These are phyloP conservation scores for Geranomyces michiganensis DNA, from an alignment of 192 early-diverging fungal species.

Conservation along the genomic window DNA sequence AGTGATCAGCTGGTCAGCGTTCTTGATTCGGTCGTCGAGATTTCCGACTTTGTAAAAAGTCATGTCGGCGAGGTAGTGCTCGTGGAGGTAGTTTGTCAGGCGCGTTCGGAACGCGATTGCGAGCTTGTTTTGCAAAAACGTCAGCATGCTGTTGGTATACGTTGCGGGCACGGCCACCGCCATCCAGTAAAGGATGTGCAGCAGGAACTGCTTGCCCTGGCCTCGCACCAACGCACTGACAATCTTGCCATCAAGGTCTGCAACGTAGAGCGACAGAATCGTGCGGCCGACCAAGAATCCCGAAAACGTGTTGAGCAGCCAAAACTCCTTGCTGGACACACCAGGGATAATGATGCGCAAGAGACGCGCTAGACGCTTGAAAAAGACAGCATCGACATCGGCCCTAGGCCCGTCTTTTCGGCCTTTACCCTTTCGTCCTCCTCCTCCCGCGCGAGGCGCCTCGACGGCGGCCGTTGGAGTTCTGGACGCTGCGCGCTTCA, in stretches of 20 bases:
- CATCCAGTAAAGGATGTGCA: conserved; percentile 90
- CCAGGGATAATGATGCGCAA: conserved; percentile 87
- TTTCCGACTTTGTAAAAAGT: conserved; percentile 94
- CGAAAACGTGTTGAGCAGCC: conserved; percentile 81
- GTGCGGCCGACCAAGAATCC: conserved; percentile 89
- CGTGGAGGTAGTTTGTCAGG: conserved; percentile 86
- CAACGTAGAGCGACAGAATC: conserved; percentile 87
- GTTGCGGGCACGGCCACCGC: conserved; percentile 91
- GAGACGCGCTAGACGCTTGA: conserved; percentile 68
- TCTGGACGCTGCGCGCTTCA: neutral
- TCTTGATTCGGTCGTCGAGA: conserved; percentile 89
- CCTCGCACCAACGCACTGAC: conserved; percentile 78
- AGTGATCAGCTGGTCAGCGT: conserved; percentile 82
- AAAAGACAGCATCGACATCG: conserved; percentile 61
- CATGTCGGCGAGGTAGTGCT: conserved; percentile 83
- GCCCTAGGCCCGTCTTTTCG: conserved; percentile 37
- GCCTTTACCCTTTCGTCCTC: conserved; percentile 28
- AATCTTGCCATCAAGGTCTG: conserved; percentile 82
- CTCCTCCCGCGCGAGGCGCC: neutral
- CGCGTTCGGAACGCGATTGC: conserved; percentile 55
- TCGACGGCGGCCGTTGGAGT: neutral
- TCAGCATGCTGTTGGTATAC: conserved; percentile 91
- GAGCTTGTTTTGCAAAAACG: conserved; percentile 58
- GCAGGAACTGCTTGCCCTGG: conserved; percentile 78
- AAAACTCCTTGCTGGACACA: conserved; percentile 79